Base-by-base conservation (phyloP, 2,329 filamentous ascomycete species). In the Colletotrichum neosansevieriae region DNA sequence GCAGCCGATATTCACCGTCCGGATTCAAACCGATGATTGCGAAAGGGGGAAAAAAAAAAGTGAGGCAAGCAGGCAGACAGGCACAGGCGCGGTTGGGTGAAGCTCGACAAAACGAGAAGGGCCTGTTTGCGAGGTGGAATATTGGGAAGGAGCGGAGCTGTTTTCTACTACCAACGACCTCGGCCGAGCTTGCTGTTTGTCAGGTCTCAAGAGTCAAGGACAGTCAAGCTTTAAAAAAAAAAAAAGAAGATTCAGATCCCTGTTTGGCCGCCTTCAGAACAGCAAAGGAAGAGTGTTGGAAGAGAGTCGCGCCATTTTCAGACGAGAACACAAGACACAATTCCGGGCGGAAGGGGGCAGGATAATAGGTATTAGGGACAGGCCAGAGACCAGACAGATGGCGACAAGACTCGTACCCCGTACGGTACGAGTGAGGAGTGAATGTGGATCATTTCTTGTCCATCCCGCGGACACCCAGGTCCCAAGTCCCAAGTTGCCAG, bases 261-360 rank as follows among this genome's bases (percentile, higher is more conserved):
- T 65, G 66, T 62, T 36, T 44, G 38, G 51, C 54, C 38, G 38
- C 47, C 24, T 51, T 54, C 53, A 40, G 49, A 36, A 68, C 59
- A 61, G 61, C 47, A 38, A 59, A 40, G 44, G 36, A 32, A 24
- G 34, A 10, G 47, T 61, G 47, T 61, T 38, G 40, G 59, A 17
- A 34, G 42, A 50, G 49, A 45, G 60, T 68, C 65, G 54, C 40
- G 65, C 54, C 65, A 68, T 59, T 58, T 58, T 40, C 54, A 65
- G 61, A 68, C 17, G 54, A 65, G 65, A 68, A 65, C 38, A 65
- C 54, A 54, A 47, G 54, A 68, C 65, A 50, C 32, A 54, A 21
- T 44, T 19, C 24, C 21, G 65, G 54, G 34, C 42, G 40, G 60
- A 68, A 54, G 45, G 40, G 64, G 57, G 42, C 38, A 53, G 58